Base-by-base conservation (phyloP, 768 basidiomycete species). In the Mycena maculata region DNA sequence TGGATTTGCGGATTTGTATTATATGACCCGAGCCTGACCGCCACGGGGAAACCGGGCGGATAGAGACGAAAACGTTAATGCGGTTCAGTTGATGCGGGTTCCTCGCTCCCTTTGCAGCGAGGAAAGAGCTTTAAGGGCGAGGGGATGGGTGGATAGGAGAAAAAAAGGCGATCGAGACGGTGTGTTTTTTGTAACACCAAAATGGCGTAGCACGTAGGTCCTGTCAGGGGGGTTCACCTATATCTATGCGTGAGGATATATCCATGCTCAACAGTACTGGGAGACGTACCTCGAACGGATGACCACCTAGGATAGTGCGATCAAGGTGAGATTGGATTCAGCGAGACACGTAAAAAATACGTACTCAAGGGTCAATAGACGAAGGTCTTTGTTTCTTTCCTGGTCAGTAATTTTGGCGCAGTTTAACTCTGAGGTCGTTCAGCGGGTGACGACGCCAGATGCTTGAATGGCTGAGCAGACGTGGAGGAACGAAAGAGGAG, bases 161-260 rank as follows among this genome's bases (percentile, higher is more conserved):
- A 23, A 45, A n/a, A 49, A 30, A 42, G 28, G 30, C 4, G 22
- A 41, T 12, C 23, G 57, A 52, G 49, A 52, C 25, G 55, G 36
- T 44, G 49, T 18, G 38, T 52, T 58, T 11, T 18, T 16, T 33
- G 60, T 27, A 39, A 48, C 41, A 27, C 28, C 38, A 45, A 45
- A 20, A 53, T 50, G 20, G 10, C 33, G 56, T 8, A 47, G 13
- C 22, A 20, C 42, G 44, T 67, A 62, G 67, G 76, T 73, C 77
- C 73, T 87, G 86, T 90, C 83, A 92, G 81, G 92, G 91, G 81
- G 92, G 92, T 88, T 93, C 90, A 75, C 92, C 92, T 93, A 70
- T 13, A 36, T 61, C 74, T 50, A 71, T 55, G 44, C 3, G 22
- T 60, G 33, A 72, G 56, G 54, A 65, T 72, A 67, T 79, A 70